Conservation (phyloP, 306 rosid species). For the Canavalia ensiformis region DNA sequence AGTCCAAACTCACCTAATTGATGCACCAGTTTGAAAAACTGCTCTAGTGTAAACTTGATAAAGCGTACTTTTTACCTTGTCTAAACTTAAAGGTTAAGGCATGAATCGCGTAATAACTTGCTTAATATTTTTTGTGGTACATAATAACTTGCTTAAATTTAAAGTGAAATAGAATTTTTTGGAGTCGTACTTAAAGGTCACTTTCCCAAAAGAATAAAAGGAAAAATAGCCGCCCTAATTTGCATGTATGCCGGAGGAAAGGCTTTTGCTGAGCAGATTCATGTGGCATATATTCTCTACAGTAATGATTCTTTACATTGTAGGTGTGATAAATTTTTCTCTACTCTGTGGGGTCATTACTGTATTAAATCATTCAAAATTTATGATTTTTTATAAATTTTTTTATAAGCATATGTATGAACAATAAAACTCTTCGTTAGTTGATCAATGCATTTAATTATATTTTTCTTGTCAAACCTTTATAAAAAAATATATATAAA, state of each 20-base stretch:
- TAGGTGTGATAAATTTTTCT: background rate
- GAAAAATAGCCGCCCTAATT: background rate
- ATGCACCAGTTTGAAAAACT: background rate
- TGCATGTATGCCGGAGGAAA: background rate
- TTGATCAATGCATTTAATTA: too few relatives aligned
- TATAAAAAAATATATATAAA: too few relatives aligned
- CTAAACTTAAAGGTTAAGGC: background rate
- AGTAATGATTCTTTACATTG: too few relatives aligned
- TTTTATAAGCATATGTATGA: too few relatives aligned
- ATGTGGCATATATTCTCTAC: too few relatives aligned
- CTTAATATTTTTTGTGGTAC: background rate
- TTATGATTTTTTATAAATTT: too few relatives aligned
- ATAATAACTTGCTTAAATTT: background rate
- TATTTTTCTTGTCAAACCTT: too few relatives aligned
- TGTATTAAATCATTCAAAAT: background rate
- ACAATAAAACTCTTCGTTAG: too few relatives aligned
- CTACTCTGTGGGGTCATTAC: background rate
- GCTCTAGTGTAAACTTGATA: background rate
- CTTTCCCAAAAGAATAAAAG: background rate
- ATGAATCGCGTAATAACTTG: background rate
- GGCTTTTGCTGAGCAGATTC: background rate
- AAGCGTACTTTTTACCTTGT: background rate
- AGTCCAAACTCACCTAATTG: background rate
- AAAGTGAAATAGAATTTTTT: background rate
- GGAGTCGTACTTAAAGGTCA: background rate